Base-by-base conservation (phyloP, 2,329 filamentous ascomycete species). In the Drechslerella stenobrocha region DNA sequence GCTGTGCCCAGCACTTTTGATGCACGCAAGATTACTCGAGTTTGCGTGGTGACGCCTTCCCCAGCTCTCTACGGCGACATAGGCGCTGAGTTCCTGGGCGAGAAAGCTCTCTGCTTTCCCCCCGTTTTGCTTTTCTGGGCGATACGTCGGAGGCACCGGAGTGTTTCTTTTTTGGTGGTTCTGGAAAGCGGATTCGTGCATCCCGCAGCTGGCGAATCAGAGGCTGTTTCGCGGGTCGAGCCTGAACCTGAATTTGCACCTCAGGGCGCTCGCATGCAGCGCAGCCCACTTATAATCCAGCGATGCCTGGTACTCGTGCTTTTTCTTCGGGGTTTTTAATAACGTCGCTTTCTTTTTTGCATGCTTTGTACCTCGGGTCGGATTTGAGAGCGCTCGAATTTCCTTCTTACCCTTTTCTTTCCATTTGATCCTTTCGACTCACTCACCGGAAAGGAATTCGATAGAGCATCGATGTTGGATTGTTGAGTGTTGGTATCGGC, bases 251-350 rank as follows among this genome's bases (percentile, higher is more conserved):
- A 42, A 60, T 44, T 59, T 67, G 55, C 50, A 55, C 59, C 63
- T 45, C 50, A 51, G 63, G 35, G 63, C 55, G 63, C 63, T 44
- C 53, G 50, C 63, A 60, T 56, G 55, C 50, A 40, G n/a, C 24
- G 45, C 50, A 40, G n/a, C 24, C 44, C 55, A 53, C 63, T 67
- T 67, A 67, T 67, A 67, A 67, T 48, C 63, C 50, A 47, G 40
- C 46, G 26, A 42, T 15, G 44, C 32, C 63, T 55, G 32, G 18
- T 30, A 51, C 23, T 59, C 42, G 52, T 58, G 46, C 50, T 59
- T 60, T 67, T 67, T 60, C 44, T 59, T 26, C 28, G 58, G 34
- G 30, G 47, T 58, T 8, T 20, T 56, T 46, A 30, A 23, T n/a
- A n/a, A n/a, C n/a, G n/a, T n/a, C n/a, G n/a, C n/a, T n/a, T n/a